phyloP scores from a whole-genome alignment of 345 rosid genomes.

The Murraya paniculata region DNA sequence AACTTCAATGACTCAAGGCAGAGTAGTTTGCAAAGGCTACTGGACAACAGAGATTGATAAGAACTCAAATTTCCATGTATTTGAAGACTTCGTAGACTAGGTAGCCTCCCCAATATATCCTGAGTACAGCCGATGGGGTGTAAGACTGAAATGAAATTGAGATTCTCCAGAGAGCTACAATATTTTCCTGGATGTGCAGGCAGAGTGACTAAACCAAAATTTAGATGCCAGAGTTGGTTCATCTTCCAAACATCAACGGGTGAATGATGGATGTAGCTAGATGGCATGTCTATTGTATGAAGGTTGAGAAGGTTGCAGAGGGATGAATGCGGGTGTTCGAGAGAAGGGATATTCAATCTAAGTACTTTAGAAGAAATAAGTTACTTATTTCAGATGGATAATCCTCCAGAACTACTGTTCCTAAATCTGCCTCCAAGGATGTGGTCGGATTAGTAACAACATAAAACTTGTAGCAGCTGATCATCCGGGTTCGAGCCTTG shows the following conservation, averaged over 20 bases:
- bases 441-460: no score
- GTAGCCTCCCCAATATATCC: neutral
- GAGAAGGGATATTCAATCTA: no score
- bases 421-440: no score
- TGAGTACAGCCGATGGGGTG: neutral
- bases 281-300: neutral
- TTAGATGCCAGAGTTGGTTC: neutral
- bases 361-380: no score
- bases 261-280: neutral
- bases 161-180: neutral
- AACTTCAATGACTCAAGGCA: neutral
- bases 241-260: neutral
- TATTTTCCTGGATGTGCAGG: neutral
- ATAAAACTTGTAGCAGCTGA: no score
- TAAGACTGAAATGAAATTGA: neutral
- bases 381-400: no score
- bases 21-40: neutral
- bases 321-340: no score
- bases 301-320: neutral
- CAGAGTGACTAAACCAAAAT: neutral
- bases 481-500: no score
- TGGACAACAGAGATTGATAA: neutral
- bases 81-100: neutral
- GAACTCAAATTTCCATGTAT: neutral
- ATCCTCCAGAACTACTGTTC: no score